These are phyloP conservation scores for Curvularia hawaiiensis DNA, from an alignment of 2,329 filamentous ascomycete species.

Conservation along the genomic window DNA sequence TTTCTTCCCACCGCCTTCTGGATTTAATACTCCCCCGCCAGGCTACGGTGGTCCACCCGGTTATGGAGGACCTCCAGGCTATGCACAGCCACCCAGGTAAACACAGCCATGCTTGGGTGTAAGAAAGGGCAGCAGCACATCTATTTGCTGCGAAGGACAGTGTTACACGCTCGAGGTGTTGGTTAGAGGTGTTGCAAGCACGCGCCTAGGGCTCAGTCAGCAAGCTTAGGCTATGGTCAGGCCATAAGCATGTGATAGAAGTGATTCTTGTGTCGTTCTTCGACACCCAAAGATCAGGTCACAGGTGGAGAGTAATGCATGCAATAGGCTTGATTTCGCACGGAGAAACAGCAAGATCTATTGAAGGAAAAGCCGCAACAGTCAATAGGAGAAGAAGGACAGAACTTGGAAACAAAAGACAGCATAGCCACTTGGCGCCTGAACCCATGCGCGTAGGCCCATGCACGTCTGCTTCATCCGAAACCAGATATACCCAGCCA, in stretches of 20 bases:
- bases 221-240: neutral
- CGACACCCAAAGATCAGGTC: neutral
- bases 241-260: neutral
- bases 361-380: conserved; percentile 5
- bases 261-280: neutral
- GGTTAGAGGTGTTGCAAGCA: neutral
- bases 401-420: conserved; percentile 4
- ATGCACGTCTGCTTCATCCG: conserved; percentile 5
- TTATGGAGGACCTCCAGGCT: conserved; percentile 21
- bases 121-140: neutral
- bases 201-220: neutral
- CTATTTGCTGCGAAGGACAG: neutral
- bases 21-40: conserved; percentile 28
- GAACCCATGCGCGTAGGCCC: conserved; percentile 6
- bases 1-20: conserved; percentile 35
- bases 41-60: conserved; percentile 31
- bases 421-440: conserved; percentile 5
- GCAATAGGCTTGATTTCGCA: neutral
- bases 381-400: conserved; percentile 5
- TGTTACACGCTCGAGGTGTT: neutral
- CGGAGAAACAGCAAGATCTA: neutral
- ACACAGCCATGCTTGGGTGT: neutral
- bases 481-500: conserved; percentile 8
- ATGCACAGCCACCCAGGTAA: conserved; percentile 17
- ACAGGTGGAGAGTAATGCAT: neutral